Percentiles rank a stretch among this genome's conserved stretches.
These are phyloP conservation scores for Dipodascus albidus DNA, from an alignment of 805 yeast genomes.

Conservation along the genomic window DNA sequence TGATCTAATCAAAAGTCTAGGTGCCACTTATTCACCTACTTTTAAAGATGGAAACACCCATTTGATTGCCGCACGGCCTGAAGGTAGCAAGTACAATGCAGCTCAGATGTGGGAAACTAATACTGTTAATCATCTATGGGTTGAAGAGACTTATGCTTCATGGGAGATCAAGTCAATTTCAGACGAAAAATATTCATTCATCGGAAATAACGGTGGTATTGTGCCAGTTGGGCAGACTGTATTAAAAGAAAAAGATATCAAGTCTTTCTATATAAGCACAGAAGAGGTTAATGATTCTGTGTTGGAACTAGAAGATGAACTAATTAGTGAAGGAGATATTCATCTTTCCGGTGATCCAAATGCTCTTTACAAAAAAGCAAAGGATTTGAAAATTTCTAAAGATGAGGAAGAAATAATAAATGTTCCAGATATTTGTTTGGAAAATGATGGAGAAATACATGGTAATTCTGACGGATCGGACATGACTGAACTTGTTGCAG, in stretches of 20 bases:
- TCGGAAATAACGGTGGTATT: conserved; percentile 31
- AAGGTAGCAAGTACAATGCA: conserved; percentile 67
- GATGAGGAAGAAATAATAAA: neutral
- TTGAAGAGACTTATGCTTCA: conserved; percentile 62
- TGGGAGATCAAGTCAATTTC: conserved; percentile 45
- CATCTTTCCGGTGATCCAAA: no score
- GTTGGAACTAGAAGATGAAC: neutral
- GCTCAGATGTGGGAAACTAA: conserved; percentile 59
- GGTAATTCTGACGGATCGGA: neutral
- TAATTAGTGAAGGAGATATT: no score
- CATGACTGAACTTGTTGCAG: no score
- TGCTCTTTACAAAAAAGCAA: no score
- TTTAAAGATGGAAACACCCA: conserved; percentile 54
- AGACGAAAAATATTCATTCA: conserved; percentile 37
- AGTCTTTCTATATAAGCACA: conserved; percentile 27
- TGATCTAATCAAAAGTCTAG: conserved; percentile 49
- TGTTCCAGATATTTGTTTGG: neutral
- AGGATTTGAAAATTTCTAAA: neutral
- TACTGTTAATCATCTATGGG: conserved; percentile 74
- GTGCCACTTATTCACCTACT: conserved; percentile 65
- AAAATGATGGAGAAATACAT: neutral
- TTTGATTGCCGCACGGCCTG: conserved; percentile 52
- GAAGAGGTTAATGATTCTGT: conserved; percentile 8
- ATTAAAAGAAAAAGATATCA: conserved; percentile 32
- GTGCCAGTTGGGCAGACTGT: conserved; percentile 43